Evolutionary conservation across 1,139 yeast genomes (phyloP).

Genomic region (Hansenula sp.): DNA sequence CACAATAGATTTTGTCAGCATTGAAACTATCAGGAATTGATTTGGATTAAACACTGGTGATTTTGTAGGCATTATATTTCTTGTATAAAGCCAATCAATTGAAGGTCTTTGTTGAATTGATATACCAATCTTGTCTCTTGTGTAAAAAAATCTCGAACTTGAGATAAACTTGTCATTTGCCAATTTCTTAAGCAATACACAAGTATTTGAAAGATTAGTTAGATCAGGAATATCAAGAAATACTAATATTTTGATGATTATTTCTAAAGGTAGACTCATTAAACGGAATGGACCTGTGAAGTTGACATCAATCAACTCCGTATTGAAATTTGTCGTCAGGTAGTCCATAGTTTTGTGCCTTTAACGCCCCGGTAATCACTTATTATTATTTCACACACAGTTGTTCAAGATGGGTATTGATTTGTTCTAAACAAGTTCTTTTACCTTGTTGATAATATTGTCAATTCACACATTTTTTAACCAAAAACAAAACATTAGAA

Average conservation of each 20-base stretch:
- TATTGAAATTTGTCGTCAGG: neutral
- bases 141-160: neutral
- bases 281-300: constrained; percentile 1
- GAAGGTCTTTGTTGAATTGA: neutral
- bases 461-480: too few relatives aligned
- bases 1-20: constrained; percentile 10
- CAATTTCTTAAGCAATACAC: neutral
- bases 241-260: neutral
- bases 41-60: neutral
- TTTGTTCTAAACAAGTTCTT: neutral
- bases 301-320: neutral
- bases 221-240: constrained; percentile 1
- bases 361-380: too few relatives aligned
- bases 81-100: neutral
- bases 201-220: neutral
- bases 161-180: constrained; percentile 1
- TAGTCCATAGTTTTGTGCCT: neutral
- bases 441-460: neutral
- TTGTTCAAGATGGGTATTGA: neutral
- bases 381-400: too few relatives aligned
- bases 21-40: neutral
- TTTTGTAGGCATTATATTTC: neutral
- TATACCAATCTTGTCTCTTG: neutral
- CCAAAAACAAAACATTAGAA: too few relatives aligned
- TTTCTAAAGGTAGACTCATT: neutral